Percentiles rank a stretch among this genome's conserved stretches.
phyloP scores from a whole-genome alignment of 2,329 filamentous ascomycete genomes.

The Colletotrichum sp. region DNA sequence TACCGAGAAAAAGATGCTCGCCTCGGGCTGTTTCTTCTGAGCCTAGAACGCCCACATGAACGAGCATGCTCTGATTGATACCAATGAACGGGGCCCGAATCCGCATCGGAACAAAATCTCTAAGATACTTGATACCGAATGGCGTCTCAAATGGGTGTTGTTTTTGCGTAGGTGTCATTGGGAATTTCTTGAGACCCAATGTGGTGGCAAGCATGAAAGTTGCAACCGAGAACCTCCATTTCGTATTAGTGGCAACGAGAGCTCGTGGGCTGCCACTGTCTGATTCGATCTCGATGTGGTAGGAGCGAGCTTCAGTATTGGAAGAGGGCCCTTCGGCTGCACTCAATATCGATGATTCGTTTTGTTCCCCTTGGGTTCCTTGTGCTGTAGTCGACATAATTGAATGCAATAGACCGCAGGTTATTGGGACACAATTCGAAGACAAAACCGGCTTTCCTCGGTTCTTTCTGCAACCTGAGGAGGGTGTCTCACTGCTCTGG shows the following conservation, averaged over 20 bases:
- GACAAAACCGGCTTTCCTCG: no score
- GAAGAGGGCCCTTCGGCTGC: background rate
- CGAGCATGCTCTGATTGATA: background rate
- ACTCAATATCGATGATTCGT: background rate
- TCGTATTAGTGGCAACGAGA: background rate
- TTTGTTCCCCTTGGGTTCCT: background rate
- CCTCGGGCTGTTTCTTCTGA: background rate
- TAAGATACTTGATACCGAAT: background rate
- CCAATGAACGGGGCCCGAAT: background rate
- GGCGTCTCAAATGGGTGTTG: background rate
- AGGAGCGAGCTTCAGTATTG: background rate
- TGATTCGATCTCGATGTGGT: background rate
- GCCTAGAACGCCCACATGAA: background rate
- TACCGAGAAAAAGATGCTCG: background rate
- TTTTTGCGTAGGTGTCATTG: background rate
- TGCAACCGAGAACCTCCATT: background rate
- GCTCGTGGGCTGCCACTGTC: background rate
- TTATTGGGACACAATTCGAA: no score
- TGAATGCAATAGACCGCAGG: no score
- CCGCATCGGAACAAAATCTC: background rate
- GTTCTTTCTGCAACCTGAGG: no score
- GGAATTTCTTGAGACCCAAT: background rate
- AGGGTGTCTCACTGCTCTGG: no score
- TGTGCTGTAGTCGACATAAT: no score
- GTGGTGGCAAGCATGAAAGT: background rate